Evolutionary conservation across 2,329 filamentous ascomycete genomes (phyloP), one percentile per base, ranked within the genome.

Genomic region (Penicillium decumbens): DNA sequence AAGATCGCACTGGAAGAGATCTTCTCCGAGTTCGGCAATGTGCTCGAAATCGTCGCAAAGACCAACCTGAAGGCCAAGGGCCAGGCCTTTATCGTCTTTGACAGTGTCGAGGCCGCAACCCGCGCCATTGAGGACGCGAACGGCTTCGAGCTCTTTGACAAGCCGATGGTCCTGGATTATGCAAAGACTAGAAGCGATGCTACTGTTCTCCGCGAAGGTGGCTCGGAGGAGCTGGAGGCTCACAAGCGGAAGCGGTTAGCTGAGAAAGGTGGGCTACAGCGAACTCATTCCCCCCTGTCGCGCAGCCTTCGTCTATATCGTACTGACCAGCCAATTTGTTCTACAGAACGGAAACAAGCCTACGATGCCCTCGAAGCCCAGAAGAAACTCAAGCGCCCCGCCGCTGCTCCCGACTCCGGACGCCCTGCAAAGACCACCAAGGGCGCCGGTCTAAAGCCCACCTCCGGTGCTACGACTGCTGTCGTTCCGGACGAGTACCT

Each of bases 401-500:
- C 77, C 5, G 74, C 75, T 8, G 74, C 75, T 13, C 63, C 67
- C n/a, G 70, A 73, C 47, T 48, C 68, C 49, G 61, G 74, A n/a
- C 81, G 86, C 42, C 82, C 86, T 0, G 75, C 81, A 47, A 92
- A 92, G 75, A 78, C 84, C 13, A 79, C 81, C n/a, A 80, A 84
- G 61, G 83, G 83, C 37, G 76, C 81, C 23, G 88, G 88, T 29
- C 81, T 92, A 74, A 95, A 95, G 69, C 82, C 88, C 4, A 87
- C 85, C 1, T 83, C 82, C 50, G 79, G 83, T 5, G 77, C 82
- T 12, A 78, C 83, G 1, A 78, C 85, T 3, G 79, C 87, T 9
- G 85, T 90, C 47, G 85, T 97, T 15, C 90, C 91, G n/a, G 93
- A 97, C 80, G 93, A 98, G 73, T 97, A 95, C 71, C 81, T 97